Base-by-base conservation (phyloP, 2,329 filamentous ascomycete genomes). In the Kalmusia sp. region DNA sequence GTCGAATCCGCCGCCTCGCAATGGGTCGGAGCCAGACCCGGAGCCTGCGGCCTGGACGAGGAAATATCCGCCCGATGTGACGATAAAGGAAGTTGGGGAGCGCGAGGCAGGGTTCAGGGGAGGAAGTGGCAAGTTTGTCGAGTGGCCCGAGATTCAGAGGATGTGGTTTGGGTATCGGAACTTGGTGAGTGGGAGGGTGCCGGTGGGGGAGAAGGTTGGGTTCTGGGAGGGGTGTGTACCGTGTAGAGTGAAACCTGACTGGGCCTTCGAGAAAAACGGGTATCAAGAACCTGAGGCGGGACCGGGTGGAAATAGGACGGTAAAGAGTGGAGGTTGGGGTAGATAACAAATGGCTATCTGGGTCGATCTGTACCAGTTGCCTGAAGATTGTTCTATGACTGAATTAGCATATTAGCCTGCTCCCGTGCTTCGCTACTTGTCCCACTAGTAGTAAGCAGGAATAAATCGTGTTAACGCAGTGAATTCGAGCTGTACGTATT, bases 161-260 rank as follows among this genome's bases (percentile, higher is more conserved):
- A 67, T 67, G 64, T 68, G 59, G 63, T 66, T 59, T 37, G 58
- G 57, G 28, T 68, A 65, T 51, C 47, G 59, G 11, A 65, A 68
- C 51, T 45, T 51, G 7, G 64, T 66, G 17, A 64, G 59, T 46
- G 65, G 64, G 17, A 52, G 63, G 21, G 48, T 52, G 33, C 62
- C 59, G 6, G 52, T 60, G 31, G 61, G 54, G 51, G 67, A 64
- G 27, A 44, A 33, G 40, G 28, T 44, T n/a, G 40, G 40, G 8
- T 44, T 44, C 27, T 69, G 63, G 65, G 59, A 60, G 15, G 62
- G 65, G 6, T 68, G 65, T 51, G 63, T 65, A 8, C 56, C 64
- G 15, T 68, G 64, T 52, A 49, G 52, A 35, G 58, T 55, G 22
- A 55, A 44, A 33, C 46, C 46, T 24, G 62, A 65, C 11, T 68